Evolutionary conservation across 306 rosid species (phyloP), one percentile per base, ranked within the genome.

Genomic region (Dalbergia cultrata): DNA sequence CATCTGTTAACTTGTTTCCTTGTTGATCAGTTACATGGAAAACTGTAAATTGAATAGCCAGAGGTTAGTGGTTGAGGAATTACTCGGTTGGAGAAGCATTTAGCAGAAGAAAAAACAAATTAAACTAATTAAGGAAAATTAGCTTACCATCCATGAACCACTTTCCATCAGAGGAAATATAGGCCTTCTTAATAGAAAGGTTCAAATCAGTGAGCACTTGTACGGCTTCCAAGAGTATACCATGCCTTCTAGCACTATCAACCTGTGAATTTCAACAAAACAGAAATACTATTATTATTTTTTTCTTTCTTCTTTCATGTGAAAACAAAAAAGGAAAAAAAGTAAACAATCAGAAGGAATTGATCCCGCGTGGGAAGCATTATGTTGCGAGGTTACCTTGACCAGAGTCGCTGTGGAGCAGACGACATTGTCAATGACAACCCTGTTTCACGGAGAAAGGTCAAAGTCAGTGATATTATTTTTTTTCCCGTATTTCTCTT

Each of bases 101-200:
- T 12, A 19, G 57, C 44, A n/a, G 8, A 47, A 79, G 16, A 56
- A 76, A 8, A 13, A 43, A 26, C 7, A 7, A 44, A 56, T 14
- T 41, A 58, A 34, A 21, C 16, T 5, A n/a, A 79, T 19, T 21
- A 43, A 8, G 34, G 58, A 54, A 21, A 77, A 53, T 4, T 57
- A 66, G 69, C 89, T 71, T 81, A 95, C 99, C 99, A 87, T 91
- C 97, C 99, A 95, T 95, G 93, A 92, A 93, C 99, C 99, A 95
- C 43, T 69, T 88, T 45, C 97, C 99, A 84, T 95, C 99, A 0
- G 98, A 93, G 56, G 97, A 95, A 82, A 95, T 90, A 76, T 95
- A 91, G 2, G 98, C 99, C 73, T 95, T 95, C 85, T 90, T 89
- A 22, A 95, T 95, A 8, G 85, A 80, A 74, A 95, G 96, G 63